Conservation (phyloP, 139 green algal species). For the Coelastrella sp. region DNA sequence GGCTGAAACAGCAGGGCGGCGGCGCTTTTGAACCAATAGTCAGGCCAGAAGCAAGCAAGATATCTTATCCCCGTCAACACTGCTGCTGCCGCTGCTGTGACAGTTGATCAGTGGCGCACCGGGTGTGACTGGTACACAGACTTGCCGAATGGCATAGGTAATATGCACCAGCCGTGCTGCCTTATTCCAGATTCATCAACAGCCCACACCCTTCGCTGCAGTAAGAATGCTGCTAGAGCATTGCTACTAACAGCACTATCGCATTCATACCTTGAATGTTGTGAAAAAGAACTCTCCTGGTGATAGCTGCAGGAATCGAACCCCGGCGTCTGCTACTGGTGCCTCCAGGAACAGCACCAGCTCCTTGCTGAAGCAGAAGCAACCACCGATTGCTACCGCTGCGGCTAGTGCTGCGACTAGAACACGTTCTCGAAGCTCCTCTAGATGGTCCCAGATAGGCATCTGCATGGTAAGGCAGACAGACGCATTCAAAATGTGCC, state of each 20-base stretch:
- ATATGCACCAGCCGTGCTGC: too few species aligned
- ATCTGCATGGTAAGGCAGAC: constrained; percentile 65
- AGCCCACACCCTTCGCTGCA: background rate
- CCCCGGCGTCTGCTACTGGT: constrained; percentile 91
- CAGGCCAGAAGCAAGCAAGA: too few species aligned
- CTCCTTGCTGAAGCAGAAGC: constrained; percentile 92
- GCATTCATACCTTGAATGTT: constrained; percentile 91
- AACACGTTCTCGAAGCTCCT: constrained; percentile 95
- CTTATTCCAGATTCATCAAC: too few species aligned
- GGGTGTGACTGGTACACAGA: too few species aligned
- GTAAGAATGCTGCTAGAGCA: background rate
- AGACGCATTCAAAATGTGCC: background rate
- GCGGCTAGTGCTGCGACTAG: constrained; percentile 79
- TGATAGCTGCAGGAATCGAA: constrained; percentile 98
- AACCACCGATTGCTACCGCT: constrained; percentile 79
- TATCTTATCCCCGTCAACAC: too few species aligned
- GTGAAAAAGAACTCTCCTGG: constrained; percentile 99
- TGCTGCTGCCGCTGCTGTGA: too few species aligned
- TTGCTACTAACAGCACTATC: too few species aligned
- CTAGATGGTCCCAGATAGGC: constrained; percentile 98
- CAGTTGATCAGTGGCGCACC: too few species aligned
- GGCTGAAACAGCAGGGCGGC: too few species aligned
- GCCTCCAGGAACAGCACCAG: constrained; percentile 97
- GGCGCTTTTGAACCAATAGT: too few species aligned
- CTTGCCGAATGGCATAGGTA: too few species aligned